Conservation (phyloP, 2,329 filamentous ascomycete species). For the Colletotrichum ledebouriae region DNA sequence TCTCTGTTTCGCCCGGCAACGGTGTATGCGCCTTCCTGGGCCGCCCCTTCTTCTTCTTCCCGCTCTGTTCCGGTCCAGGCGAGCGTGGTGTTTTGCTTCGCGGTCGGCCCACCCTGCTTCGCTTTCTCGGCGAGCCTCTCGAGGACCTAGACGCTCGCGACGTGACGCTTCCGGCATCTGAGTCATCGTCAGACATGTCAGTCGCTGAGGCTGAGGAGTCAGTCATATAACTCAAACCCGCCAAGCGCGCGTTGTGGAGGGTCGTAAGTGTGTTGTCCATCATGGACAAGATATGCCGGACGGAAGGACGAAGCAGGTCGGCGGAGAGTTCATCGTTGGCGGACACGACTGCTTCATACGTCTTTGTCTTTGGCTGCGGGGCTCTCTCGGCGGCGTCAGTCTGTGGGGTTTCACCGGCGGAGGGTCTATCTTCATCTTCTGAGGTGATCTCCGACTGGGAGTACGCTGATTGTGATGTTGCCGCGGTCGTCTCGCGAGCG, state of each 20-base stretch:
- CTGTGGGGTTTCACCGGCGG: not conserved
- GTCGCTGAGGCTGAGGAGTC: constrained; percentile 54
- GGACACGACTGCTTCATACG: constrained; percentile 67
- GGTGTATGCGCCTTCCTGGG: constrained; percentile 57
- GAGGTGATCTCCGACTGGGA: not conserved
- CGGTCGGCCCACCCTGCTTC: constrained; percentile 7
- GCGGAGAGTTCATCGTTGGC: constrained; percentile 79
- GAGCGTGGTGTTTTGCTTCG: constrained; percentile 36
- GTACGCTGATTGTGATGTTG: constrained; percentile 8
- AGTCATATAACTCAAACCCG: constrained; percentile 59
- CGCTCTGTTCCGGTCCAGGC: constrained; percentile 21
- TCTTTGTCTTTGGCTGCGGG: constrained; percentile 36
- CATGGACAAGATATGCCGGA: constrained; percentile 77
- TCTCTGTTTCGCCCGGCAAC: constrained; percentile 59
- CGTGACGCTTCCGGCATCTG: constrained; percentile 24
- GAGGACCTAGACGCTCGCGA: constrained; percentile 21
- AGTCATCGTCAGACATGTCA: constrained; percentile 50
- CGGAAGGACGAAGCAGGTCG: constrained; percentile 74
- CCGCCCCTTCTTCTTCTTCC: constrained; percentile 51
- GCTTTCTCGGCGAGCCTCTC: not conserved
- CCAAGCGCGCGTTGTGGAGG: constrained; percentile 76
- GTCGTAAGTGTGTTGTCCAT: constrained; percentile 78
- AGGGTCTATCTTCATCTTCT: constrained; percentile 8
- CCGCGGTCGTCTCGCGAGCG: not conserved
- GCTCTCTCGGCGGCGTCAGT: not conserved